A percentile compares a stretch with the other conserved stretches of the same genome.
Conservation (phyloP, 257 asterid genomes). For the Nyctanthes arbortristis region DNA sequence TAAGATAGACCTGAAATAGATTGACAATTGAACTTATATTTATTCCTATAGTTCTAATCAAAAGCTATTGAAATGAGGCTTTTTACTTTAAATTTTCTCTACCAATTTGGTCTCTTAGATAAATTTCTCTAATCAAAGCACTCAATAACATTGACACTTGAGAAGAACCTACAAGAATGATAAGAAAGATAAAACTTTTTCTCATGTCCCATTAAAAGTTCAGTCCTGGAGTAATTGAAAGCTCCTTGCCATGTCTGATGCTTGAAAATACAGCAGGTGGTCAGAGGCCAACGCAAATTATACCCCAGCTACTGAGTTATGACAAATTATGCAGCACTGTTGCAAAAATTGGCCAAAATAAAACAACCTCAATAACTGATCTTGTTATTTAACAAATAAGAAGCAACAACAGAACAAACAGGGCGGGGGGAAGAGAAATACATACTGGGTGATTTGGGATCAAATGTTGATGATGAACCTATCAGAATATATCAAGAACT, state of each 20-base stretch:
- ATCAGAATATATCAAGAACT: conserved; percentile 81
- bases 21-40: neutral
- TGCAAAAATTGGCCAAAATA: neutral
- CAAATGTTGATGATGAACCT: neutral
- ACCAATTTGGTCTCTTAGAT: too few relatives aligned
- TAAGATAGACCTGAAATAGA: neutral
- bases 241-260: neutral
- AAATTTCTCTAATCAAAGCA: neutral
- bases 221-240: neutral
- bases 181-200: too few relatives aligned
- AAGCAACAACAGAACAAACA: neutral
- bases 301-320: neutral
- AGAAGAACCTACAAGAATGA: neutral
- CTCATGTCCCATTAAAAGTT: neutral
- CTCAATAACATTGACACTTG: neutral
- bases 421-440: neutral
- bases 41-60: neutral
- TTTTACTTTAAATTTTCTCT: too few relatives aligned
- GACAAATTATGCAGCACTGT: neutral
- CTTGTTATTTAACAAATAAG: conserved; percentile 11
- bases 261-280: neutral
- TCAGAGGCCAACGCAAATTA: neutral
- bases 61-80: too few relatives aligned
- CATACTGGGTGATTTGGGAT: neutral
- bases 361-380: neutral